Percentiles rank a stretch among this genome's conserved stretches.
These are phyloP conservation scores for Elaeis guineensis DNA, from an alignment of 176 grass and related monocot species.

Conservation along the genomic window DNA sequence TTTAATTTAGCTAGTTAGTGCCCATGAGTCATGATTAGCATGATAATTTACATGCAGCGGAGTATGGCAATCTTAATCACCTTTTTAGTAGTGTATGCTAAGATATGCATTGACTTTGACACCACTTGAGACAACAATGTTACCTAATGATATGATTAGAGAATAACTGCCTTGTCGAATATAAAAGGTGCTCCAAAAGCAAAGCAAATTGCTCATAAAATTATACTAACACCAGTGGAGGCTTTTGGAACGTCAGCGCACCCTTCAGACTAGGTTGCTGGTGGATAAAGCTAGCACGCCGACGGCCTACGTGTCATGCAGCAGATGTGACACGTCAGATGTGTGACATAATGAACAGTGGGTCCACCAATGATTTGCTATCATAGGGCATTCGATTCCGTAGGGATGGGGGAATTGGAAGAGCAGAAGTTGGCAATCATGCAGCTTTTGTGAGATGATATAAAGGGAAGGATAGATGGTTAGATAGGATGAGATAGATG, in stretches of 20 bases:
- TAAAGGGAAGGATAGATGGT: neutral
- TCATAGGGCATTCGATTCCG: constrained; percentile 29
- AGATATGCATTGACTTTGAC: constrained; percentile 39
- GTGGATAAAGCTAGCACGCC: constrained; percentile 4
- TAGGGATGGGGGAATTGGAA: no score
- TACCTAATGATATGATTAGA: constrained; percentile 34
- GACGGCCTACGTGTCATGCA: neutral
- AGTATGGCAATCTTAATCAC: constrained; percentile 5
- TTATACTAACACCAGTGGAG: neutral
- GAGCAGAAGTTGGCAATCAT: constrained; percentile 1
- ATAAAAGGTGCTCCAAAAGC: neutral
- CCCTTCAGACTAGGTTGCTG: neutral
- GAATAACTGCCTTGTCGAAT: constrained; percentile 21
- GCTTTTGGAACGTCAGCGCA: neutral
- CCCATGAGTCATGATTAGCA: no score
- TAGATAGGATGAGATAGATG: no score
- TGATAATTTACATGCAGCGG: neutral
- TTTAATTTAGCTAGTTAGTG: neutral
- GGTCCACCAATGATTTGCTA: constrained; percentile 27
- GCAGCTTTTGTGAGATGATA: constrained; percentile 2
- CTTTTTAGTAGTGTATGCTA: constrained; percentile 8
- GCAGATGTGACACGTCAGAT: constrained; percentile 6
- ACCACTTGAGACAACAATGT: constrained; percentile 22
- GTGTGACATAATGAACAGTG: constrained; percentile 7
- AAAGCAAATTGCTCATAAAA: neutral